Evolutionary conservation across 352 stramenopile species (phyloP), one percentile per base, ranked within the genome.

Genomic region (Pythium vanterpoolii): DNA sequence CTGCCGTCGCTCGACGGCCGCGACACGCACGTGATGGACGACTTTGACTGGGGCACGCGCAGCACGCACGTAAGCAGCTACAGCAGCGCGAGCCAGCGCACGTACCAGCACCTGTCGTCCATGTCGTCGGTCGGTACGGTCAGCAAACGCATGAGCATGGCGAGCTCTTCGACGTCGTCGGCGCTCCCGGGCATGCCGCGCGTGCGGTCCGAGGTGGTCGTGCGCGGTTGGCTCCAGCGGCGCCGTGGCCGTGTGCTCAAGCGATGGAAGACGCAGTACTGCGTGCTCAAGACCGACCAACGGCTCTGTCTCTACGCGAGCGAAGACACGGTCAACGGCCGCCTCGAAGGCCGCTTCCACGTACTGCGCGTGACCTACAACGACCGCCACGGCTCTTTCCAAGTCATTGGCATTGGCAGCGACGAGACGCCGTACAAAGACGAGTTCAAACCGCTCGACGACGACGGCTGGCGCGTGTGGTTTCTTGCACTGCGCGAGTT

Each of bases 241-340:
- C 68, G 71, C 28, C 77, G 79, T 33, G 74, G 77, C 1, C 57
- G 73, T 14, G 64, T 87, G n/a, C 47, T 87, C 34, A 83, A 79
- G 64, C 74, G 77, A 18, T 87, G 77, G 77, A 80, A 82, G 47
- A 24, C 71, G 28, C 74, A 77, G 60, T 87, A 76, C 61, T 84
- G 74, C 38, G 53, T 87, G 21, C 66, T 84, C 19, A 82, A 82
- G 49, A 71, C 65, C 24, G 73, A 87, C 56, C 71, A 83, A 40
- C 71, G 64, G 5, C 62, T 87, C 11, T 83, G 71, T n/a, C 52
- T 87, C 1, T 87, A 85, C 45, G 36, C 67, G 19, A 87, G 66
- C 53, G 74, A 87, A 42, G 73, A 87, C 58, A 81, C 71, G 8
- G 62, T 87, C 18, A 84, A 87, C 43, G 74, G 77, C 1, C 56